phyloP scores from a whole-genome alignment of 139 green algal species.

The Raphidocelis subcapitata region DNA sequence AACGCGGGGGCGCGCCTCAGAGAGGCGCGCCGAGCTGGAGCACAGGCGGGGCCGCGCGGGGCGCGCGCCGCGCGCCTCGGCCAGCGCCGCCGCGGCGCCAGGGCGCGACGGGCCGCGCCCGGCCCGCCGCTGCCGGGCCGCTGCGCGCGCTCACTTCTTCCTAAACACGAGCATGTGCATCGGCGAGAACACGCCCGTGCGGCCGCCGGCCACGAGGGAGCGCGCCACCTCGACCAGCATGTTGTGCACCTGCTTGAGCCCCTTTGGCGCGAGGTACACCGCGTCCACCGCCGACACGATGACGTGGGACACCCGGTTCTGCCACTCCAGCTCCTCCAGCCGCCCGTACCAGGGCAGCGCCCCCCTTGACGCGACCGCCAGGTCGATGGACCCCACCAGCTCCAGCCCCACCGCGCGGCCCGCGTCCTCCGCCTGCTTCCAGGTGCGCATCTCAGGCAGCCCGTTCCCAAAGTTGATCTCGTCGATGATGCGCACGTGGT shows the following conservation, averaged over 20 bases:
- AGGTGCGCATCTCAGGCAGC: constrained; percentile 92
- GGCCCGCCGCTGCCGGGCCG: no score
- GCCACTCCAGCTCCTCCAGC: constrained; percentile 39
- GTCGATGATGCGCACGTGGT: constrained; percentile 92
- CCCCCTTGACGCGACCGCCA: constrained; percentile 43
- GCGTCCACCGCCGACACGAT: constrained; percentile 69
- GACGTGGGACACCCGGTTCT: constrained; percentile 60
- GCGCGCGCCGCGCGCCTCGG: no score
- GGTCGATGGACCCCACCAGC: constrained; percentile 44
- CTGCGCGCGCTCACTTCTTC: constrained; percentile 73
- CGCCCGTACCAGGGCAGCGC: constrained; percentile 51
- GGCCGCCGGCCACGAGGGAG: constrained; percentile 82
- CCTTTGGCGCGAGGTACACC: constrained; percentile 74
- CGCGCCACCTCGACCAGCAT: constrained; percentile 91
- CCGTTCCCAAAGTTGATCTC: constrained; percentile 98
- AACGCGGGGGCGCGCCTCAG: no score
- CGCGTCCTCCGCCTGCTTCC: constrained; percentile 80
- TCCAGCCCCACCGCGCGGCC: constrained; percentile 61
- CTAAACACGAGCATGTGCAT: constrained; percentile 96
- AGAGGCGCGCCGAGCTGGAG: no score
- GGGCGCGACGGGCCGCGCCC: no score
- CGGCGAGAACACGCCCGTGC: constrained; percentile 92
- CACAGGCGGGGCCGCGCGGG: no score
- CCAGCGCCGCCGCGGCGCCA: no score
- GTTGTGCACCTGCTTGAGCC: constrained; percentile 85